These are phyloP conservation scores for Cryptosporidium tyzzeri DNA, from an alignment of 169 alveolate genomes.

Conservation along the genomic window DNA sequence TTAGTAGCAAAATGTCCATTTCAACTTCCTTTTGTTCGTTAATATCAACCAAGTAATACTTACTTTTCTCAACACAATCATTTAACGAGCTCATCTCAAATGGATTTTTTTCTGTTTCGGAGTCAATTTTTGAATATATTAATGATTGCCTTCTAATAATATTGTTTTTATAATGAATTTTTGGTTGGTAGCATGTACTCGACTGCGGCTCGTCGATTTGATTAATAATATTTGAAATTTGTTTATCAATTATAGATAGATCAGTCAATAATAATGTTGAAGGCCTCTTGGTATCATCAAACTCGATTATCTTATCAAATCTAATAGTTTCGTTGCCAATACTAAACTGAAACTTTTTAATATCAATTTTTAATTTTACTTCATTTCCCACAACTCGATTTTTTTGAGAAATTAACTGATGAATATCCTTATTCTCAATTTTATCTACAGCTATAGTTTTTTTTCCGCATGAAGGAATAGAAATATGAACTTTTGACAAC, in stretches of 20 bases:
- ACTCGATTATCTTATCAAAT: constrained; percentile 54
- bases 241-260: constrained; percentile 7
- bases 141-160: constrained; percentile 59
- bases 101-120: background rate
- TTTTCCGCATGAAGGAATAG: constrained; percentile 33
- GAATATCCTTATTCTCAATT: background rate
- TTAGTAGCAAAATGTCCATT: constrained; percentile 35
- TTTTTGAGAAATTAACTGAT: background rate
- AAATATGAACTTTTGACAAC: constrained; percentile 34
- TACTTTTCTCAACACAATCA: background rate
- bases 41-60: constrained; percentile 24
- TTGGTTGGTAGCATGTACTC: background rate
- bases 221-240: constrained; percentile 25
- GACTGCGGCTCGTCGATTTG: background rate
- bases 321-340: background rate
- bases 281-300: constrained; percentile 71
- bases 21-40: constrained; percentile 70
- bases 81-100: background rate
- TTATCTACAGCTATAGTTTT: background rate
- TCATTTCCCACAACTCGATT: background rate
- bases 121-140: constrained; percentile 6
- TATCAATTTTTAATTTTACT: background rate
- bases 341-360: background rate
- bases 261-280: constrained; percentile 49
- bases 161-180: background rate